Evolutionary conservation across 2,329 filamentous ascomycete genomes (phyloP), one percentile per base, ranked within the genome.

Genomic region (Fusarium sp.): DNA sequence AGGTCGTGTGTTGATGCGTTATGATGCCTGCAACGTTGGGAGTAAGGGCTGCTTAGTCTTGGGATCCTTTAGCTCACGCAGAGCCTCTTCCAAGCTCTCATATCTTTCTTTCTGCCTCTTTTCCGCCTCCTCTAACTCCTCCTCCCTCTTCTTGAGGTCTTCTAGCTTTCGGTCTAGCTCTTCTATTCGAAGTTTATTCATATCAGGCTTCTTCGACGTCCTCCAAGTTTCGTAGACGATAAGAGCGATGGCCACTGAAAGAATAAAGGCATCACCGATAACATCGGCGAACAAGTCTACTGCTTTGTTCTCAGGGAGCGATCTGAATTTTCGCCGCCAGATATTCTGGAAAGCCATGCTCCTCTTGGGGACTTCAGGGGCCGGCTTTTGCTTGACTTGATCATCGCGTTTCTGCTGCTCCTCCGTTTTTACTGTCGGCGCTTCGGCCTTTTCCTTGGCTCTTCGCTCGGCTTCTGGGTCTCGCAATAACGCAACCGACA

Each of bases 261-360:
- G 82, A 64, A 91, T 90, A 74, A 91, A 91, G 18, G 82, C 80
- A 69, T 91, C 89, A 43, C 89, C 89, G 52, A 88, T 80, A 18
- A 91, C 88, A 73, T 91, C 89, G 44, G 89, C 89, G 72, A 91
- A 91, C 10, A 91, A 79, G 73, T 91, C 88, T 13, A 91, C 89
- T 11, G 89, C 89, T 78, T 91, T 91, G 18, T 78, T 83, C 75
- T 91, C 89, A 12, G 89, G 88, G n/a, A 91, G 80, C 9, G 88
- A 78, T 54, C 89, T 82, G 75, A 91, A 91, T 74, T 87, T 88
- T 62, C 89, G 85, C 64, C 76, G 85, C 89, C 89, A 91, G 13
- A 91, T 80, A 70, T 84, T 90, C 46, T 82, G 82, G 48, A 84
- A 80, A 6, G 77, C 74, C 11, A 76, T 61, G 16, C 63, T 76